Percentiles rank a stretch among this genome's conserved stretches.
These are phyloP conservation scores for Lentinula boryana DNA, from an alignment of 768 basidiomycete genomes.

Conservation along the genomic window DNA sequence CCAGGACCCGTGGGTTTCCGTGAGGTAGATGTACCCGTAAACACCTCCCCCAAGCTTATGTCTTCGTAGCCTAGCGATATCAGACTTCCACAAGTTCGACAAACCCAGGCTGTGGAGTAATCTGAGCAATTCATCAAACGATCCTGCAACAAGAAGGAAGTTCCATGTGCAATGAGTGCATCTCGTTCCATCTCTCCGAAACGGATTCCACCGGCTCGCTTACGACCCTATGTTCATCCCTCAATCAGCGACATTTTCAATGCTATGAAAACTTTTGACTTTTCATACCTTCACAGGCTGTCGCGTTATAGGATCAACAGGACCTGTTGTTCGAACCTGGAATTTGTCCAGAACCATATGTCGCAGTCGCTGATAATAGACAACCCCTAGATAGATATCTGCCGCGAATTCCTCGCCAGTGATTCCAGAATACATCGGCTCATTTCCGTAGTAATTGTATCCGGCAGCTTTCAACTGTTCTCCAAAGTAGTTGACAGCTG, in stretches of 20 bases:
- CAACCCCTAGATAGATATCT: slow-evolving; percentile 97
- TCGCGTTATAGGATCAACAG: slow-evolving; percentile 90
- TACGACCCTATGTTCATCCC: slow-evolving; percentile 65
- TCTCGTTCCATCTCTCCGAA: slow-evolving; percentile 99
- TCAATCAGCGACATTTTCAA: neutral
- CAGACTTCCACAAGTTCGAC: slow-evolving; percentile 91
- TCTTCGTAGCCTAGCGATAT: slow-evolving; percentile 97
- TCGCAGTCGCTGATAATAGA: slow-evolving; percentile 96
- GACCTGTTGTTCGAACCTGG: slow-evolving; percentile 97
- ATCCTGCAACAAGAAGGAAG: slow-evolving; percentile 97
- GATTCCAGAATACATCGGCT: slow-evolving; percentile 99
- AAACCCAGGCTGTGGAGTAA: slow-evolving; percentile 99
- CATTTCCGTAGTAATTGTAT: slow-evolving; percentile 98
- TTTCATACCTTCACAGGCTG: slow-evolving; percentile 89
- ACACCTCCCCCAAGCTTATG: slow-evolving; percentile 61
- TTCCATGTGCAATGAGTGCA: slow-evolving; percentile 96
- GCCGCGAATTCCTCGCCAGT: slow-evolving; percentile 98
- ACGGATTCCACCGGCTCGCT: slow-evolving; percentile 97
- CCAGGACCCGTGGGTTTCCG: slow-evolving; percentile 63
- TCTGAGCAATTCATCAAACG: slow-evolving; percentile 99
- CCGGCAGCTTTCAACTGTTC: slow-evolving; percentile 90
- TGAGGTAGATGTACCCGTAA: slow-evolving; percentile 40
- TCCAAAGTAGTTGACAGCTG: slow-evolving; percentile 97
- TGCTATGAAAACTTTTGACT: neutral
- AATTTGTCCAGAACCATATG: slow-evolving; percentile 99